Percentiles rank a stretch among this genome's conserved stretches.
Conservation (phyloP, 345 rosid genomes). For the Eucalyptus pauciflora region DNA sequence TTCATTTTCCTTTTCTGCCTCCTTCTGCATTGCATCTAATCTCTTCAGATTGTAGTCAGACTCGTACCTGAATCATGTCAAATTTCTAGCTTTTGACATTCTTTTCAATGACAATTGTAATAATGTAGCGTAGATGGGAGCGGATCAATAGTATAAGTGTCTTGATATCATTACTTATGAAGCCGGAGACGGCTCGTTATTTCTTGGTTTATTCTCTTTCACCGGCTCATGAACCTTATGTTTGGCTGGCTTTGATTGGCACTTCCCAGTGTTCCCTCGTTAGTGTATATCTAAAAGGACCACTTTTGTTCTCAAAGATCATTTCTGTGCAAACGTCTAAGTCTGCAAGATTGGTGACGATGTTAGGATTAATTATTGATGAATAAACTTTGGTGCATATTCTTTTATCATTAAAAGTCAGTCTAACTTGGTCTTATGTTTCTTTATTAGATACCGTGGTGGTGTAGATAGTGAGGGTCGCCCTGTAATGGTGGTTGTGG, state of each 20-base stretch:
- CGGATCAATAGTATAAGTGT: background rate
- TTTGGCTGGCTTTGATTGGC: background rate
- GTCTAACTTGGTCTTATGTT: background rate
- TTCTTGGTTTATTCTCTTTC: background rate
- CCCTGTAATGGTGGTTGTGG: constrained; percentile 97
- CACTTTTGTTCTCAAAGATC: background rate
- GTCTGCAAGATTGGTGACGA: background rate
- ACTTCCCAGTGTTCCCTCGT: background rate
- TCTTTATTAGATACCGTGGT: constrained; percentile 72
- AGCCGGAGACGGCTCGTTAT: background rate
- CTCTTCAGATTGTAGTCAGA: background rate
- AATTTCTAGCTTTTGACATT: background rate
- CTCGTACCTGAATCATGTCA: background rate
- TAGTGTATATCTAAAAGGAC: background rate
- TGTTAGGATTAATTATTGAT: background rate
- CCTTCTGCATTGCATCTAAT: background rate
- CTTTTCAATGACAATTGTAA: background rate
- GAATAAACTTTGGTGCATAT: background rate
- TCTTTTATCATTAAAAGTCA: background rate
- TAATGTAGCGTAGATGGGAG: background rate
- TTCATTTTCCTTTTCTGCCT: background rate
- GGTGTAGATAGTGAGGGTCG: constrained; percentile 93
- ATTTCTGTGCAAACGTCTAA: background rate
- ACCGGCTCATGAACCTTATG: background rate
- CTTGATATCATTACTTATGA: background rate